Conservation (phyloP, 129 eudicot genomes). For the Pittosporum tobira region DNA sequence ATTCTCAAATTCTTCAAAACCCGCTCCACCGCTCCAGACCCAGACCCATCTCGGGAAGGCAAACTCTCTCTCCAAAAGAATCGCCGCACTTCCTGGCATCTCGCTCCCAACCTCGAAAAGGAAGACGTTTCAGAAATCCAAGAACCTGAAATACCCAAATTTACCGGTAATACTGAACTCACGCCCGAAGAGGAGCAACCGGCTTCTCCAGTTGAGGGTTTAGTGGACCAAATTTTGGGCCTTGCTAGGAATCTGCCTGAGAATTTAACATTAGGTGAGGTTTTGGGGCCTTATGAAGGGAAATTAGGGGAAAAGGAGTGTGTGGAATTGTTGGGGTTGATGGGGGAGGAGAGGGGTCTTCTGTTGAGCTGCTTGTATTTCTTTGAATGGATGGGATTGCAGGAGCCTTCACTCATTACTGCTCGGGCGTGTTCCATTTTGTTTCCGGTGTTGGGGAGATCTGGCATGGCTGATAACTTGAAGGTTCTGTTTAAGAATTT, state of each 20-base stretch:
- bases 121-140: constrained; percentile 1
- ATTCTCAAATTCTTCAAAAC: constrained; percentile 55
- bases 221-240: constrained; percentile 32
- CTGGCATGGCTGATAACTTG: constrained; percentile 58
- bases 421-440: constrained; percentile 63
- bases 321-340: constrained; percentile 49
- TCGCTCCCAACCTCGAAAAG: constrained; percentile 31
- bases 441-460: constrained; percentile 68
- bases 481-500: constrained; percentile 63
- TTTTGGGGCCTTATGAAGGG: constrained; percentile 45
- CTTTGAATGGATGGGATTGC: constrained; percentile 90
- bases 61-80: constrained; percentile 58
- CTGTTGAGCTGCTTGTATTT: constrained; percentile 67
- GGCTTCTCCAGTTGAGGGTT: constrained; percentile 22
- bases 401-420: constrained; percentile 69
- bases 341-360: constrained; percentile 55
- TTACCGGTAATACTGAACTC: no score
- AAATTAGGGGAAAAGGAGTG: constrained; percentile 56
- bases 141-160: constrained; percentile 4
- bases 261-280: constrained; percentile 69
- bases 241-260: constrained; percentile 52
- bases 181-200: not conserved
- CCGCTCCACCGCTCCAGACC: constrained; percentile 41
- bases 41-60: constrained; percentile 53
- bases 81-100: constrained; percentile 75